Evolutionary conservation across 2,329 filamentous ascomycete species (phyloP).

Genomic region (Chrysoporthe austroafricana): DNA sequence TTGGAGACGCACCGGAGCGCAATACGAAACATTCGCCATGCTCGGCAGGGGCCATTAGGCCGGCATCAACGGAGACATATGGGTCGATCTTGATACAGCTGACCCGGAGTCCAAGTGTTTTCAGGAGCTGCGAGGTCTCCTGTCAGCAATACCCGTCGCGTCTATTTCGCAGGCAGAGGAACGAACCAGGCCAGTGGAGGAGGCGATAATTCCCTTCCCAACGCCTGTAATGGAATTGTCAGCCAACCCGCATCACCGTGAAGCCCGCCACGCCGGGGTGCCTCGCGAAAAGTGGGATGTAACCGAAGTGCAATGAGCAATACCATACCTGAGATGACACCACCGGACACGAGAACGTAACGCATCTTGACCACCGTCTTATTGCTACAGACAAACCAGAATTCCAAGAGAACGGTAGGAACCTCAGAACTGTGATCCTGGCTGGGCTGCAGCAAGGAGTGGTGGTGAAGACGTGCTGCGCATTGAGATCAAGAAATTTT

Average conservation of each 20-base stretch:
- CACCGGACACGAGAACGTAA: constrained; percentile 30
- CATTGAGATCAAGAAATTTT: constrained; percentile 24
- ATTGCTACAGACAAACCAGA: neutral
- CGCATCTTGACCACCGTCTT: constrained; percentile 27
- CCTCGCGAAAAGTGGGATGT: constrained; percentile 7
- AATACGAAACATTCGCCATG: constrained; percentile 92
- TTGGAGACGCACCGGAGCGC: constrained; percentile 40
- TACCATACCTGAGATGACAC: constrained; percentile 29
- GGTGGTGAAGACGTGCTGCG: constrained; percentile 22
- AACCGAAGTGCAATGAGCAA: neutral
- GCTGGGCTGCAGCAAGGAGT: constrained; percentile 7
- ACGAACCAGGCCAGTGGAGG: constrained; percentile 27
- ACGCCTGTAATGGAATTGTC: constrained; percentile 22
- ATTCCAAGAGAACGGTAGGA: neutral
- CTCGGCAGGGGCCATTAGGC: constrained; percentile 44
- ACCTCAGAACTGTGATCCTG: neutral
- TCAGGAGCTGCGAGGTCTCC: constrained; percentile 60
- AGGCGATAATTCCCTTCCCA: constrained; percentile 30
- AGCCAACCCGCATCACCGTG: constrained; percentile 10
- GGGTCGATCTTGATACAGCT: constrained; percentile 59
- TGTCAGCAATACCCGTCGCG: constrained; percentile 18
- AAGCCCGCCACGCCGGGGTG: neutral
- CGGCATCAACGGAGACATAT: constrained; percentile 47
- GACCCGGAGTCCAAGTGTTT: constrained; percentile 79
- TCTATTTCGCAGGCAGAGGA: neutral